Evolutionary conservation across 768 basidiomycete genomes (phyloP).

Genomic region (Pilatotrama ljubarskyi): DNA sequence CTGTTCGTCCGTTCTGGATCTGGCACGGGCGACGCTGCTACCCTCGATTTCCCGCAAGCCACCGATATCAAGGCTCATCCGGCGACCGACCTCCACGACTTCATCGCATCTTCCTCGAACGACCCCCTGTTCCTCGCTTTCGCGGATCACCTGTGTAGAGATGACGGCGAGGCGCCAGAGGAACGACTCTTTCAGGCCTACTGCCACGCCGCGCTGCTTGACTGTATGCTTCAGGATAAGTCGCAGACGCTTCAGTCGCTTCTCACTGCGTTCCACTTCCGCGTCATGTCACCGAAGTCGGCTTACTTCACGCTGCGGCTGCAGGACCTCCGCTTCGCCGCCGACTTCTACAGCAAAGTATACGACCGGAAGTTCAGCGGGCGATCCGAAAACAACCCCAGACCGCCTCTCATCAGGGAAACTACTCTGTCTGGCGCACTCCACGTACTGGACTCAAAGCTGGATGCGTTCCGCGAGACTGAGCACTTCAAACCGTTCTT

Average conservation of each 20-base stretch:
- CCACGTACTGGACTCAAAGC: constrained; percentile 58
- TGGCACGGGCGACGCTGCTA: constrained; percentile 80
- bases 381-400: constrained; percentile 59
- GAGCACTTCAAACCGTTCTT: constrained; percentile 47
- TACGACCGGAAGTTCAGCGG: constrained; percentile 78
- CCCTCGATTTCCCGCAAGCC: constrained; percentile 80
- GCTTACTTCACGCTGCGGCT: constrained; percentile 66
- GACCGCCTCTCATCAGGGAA: constrained; percentile 71
- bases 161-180: constrained; percentile 54
- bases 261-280: constrained; percentile 68
- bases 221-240: constrained; percentile 92
- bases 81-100: constrained; percentile 74
- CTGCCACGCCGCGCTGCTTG: constrained; percentile 75
- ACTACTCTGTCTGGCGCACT: constrained; percentile 67
- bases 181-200: constrained; percentile 69
- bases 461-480: constrained; percentile 46
- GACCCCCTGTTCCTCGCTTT: constrained; percentile 78
- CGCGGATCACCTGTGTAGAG: constrained; percentile 74
- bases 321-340: constrained; percentile 72
- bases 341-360: constrained; percentile 75
- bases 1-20: constrained; percentile 87
- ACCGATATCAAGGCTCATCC: constrained; percentile 66
- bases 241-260: constrained; percentile 75
- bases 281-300: constrained; percentile 56
- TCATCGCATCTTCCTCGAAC: constrained; percentile 86